Percentiles rank a stretch among this genome's conserved stretches.
These are phyloP conservation scores for Trametes meyenii DNA, from an alignment of 768 basidiomycete species.

Conservation along the genomic window DNA sequence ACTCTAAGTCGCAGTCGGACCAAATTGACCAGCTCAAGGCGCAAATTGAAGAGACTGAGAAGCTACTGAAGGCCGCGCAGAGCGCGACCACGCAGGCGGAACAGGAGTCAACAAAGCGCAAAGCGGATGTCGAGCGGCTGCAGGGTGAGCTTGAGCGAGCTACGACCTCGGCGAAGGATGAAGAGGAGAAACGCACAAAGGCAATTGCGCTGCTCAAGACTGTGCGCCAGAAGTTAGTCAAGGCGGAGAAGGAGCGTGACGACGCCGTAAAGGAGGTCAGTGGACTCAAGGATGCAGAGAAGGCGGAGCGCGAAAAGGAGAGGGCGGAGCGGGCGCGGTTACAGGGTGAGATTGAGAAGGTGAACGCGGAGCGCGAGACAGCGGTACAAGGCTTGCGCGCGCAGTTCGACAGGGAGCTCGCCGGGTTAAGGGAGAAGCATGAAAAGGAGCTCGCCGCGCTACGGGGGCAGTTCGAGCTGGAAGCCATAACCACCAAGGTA, in stretches of 20 bases:
- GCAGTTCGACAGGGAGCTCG: constrained; percentile 76
- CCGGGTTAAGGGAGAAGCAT: constrained; percentile 58
- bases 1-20: constrained; percentile 76
- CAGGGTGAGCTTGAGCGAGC: constrained; percentile 63
- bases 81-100: constrained; percentile 50
- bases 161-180: constrained; percentile 76
- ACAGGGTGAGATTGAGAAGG: constrained; percentile 63
- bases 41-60: constrained; percentile 72
- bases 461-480: constrained; percentile 76
- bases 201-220: constrained; percentile 92
- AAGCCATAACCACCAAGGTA: constrained; percentile 76
- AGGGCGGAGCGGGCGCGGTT: constrained; percentile 50
- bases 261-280: constrained; percentile 66
- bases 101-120: constrained; percentile 51
- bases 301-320: constrained; percentile 56
- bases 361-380: constrained; percentile 65
- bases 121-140: constrained; percentile 60
- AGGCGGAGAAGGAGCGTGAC: constrained; percentile 92
- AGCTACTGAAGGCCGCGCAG: constrained; percentile 63
- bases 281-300: constrained; percentile 54
- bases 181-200: constrained; percentile 96
- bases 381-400: constrained; percentile 58
- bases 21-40: constrained; percentile 70
- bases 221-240: constrained; percentile 95
- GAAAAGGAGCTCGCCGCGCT: constrained; percentile 74